These are phyloP conservation scores for Phylloporus scabripes DNA, from an alignment of 768 basidiomycete species.

Conservation along the genomic window DNA sequence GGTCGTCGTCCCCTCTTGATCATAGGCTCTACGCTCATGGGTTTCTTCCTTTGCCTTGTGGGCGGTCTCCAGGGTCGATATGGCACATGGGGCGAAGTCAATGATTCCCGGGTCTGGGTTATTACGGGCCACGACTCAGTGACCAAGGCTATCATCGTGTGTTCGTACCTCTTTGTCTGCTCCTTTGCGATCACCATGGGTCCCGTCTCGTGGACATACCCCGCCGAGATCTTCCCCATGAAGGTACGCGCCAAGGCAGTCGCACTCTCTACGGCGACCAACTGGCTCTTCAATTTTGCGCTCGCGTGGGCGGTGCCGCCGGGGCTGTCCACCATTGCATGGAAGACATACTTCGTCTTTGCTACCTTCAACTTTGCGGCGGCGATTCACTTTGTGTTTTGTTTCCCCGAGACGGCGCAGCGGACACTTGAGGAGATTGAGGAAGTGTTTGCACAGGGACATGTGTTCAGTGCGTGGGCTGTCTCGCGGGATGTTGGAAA, in stretches of 20 bases:
- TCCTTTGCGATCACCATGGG: constrained; percentile 71
- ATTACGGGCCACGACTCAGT: constrained; percentile 48
- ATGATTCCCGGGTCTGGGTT: constrained; percentile 49
- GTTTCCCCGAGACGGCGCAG: constrained; percentile 74
- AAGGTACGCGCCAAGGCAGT: constrained; percentile 62
- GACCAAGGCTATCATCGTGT: constrained; percentile 70
- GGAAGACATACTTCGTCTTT: constrained; percentile 76
- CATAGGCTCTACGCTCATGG: constrained; percentile 60
- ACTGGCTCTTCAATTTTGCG: constrained; percentile 70
- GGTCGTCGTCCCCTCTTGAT: constrained; percentile 75
- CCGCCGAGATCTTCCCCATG: constrained; percentile 65
- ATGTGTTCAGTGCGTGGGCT: constrained; percentile 68
- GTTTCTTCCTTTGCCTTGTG: constrained; percentile 72
- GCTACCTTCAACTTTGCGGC: constrained; percentile 72
- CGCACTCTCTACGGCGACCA: constrained; percentile 37
- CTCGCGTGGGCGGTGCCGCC: constrained; percentile 75
- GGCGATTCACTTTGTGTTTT: constrained; percentile 68
- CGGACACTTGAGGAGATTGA: constrained; percentile 76
- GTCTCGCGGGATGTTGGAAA: constrained; percentile 56
- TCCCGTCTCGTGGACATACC: constrained; percentile 73
- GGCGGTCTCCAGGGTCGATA: constrained; percentile 67
- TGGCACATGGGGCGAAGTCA: constrained; percentile 54
- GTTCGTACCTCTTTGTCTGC: constrained; percentile 73
- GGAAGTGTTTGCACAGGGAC: constrained; percentile 66
- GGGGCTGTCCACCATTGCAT: constrained; percentile 58